These are phyloP conservation scores for Amaranthus palmeri DNA, from an alignment of 148 eudicot genomes.

Conservation along the genomic window DNA sequence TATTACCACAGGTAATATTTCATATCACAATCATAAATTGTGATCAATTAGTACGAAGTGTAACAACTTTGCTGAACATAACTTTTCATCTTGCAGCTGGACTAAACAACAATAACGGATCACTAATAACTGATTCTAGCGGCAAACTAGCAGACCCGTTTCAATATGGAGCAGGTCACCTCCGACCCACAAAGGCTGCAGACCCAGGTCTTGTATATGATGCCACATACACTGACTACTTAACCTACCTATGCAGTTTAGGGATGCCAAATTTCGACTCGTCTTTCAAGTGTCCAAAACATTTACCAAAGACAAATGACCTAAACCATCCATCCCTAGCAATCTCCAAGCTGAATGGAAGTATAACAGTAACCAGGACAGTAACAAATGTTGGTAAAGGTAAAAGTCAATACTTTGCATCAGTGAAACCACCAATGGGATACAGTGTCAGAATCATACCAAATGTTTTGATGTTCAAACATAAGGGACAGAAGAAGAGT, in stretches of 20 bases:
- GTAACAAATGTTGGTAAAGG: slow-evolving; percentile 62
- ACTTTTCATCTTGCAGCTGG: slow-evolving; percentile 46
- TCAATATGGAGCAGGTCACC: slow-evolving; percentile 81
- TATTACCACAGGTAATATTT: slow-evolving; percentile 52
- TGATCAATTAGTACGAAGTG: neutral
- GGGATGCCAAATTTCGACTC: slow-evolving; percentile 33
- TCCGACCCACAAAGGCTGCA: slow-evolving; percentile 69
- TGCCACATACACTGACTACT: slow-evolving; percentile 71
- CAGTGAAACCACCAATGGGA: slow-evolving; percentile 52
- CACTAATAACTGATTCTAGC: slow-evolving; percentile 46
- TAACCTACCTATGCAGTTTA: slow-evolving; percentile 56
- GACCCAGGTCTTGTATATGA: slow-evolving; percentile 91
- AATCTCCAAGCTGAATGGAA: slow-evolving; percentile 47
- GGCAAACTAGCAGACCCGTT: slow-evolving; percentile 63
- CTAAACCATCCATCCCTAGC: slow-evolving; percentile 76
- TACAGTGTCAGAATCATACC: slow-evolving; percentile 49
- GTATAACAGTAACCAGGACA: slow-evolving; percentile 40
- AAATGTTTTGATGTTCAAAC: slow-evolving; percentile 36
- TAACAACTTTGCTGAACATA: neutral
- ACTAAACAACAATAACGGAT: slow-evolving; percentile 41
- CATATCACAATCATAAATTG: neutral
- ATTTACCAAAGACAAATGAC: slow-evolving; percentile 32
- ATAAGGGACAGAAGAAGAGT: slow-evolving; percentile 50
- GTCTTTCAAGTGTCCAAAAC: slow-evolving; percentile 53
- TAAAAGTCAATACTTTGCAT: slow-evolving; percentile 41